Evolutionary conservation across 2,329 filamentous ascomycete species (phyloP).

Genomic region (Penicillium corylophilum): DNA sequence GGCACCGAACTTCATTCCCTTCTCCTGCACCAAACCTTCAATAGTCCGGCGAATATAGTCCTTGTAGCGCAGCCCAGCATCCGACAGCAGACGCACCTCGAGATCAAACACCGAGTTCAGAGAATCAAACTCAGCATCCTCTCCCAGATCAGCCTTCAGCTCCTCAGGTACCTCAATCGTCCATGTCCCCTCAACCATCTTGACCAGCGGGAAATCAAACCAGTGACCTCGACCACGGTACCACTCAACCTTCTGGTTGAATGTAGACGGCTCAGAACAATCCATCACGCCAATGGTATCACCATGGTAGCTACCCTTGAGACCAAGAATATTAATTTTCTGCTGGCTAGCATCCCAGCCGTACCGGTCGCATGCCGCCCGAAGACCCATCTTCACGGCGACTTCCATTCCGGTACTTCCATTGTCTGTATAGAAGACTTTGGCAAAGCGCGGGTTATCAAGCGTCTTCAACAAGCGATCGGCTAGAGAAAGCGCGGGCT

Average conservation of each 20-base stretch:
- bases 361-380: constrained; percentile 66
- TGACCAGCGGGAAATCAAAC: constrained; percentile 75
- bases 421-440: constrained; percentile 82
- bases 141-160: constrained; percentile 49
- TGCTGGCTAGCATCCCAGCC: constrained; percentile 60
- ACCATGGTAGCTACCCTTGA: constrained; percentile 81
- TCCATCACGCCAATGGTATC: constrained; percentile 91
- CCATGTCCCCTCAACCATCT: constrained; percentile 67
- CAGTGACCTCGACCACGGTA: constrained; percentile 75
- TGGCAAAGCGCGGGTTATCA: constrained; percentile 63
- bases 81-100: constrained; percentile 46
- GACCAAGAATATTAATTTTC: constrained; percentile 66
- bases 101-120: constrained; percentile 63
- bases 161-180: constrained; percentile 56
- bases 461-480: constrained; percentile 61
- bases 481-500: constrained; percentile 70
- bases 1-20: constrained; percentile 70
- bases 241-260: constrained; percentile 83
- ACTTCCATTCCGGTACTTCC: constrained; percentile 82
- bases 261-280: constrained; percentile 72
- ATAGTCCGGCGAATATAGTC: constrained; percentile 59
- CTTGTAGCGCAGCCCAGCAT: constrained; percentile 56
- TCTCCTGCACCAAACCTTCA: constrained; percentile 49
- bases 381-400: constrained; percentile 79
- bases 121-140: constrained; percentile 46